Conservation (phyloP, 192 early-diverging fungal genomes). For the Lobulomyces angularis region DNA sequence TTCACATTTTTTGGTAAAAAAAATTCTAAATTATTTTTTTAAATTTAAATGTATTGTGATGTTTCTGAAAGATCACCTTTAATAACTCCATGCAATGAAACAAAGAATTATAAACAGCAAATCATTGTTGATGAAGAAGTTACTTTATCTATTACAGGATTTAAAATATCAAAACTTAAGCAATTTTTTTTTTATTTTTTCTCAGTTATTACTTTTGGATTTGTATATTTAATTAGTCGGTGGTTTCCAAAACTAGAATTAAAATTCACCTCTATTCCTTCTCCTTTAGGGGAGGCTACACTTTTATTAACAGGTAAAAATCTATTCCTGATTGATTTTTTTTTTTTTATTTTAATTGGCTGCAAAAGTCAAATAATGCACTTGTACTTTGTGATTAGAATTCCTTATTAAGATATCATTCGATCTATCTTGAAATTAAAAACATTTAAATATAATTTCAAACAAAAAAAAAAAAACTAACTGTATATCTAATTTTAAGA, state of each 20-base stretch:
- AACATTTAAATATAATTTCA: constrained; percentile 13
- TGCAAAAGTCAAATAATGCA: background rate
- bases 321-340: background rate
- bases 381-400: background rate
- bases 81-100: too few species aligned
- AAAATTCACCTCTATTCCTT: constrained; percentile 46
- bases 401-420: constrained; percentile 35
- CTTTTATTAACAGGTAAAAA: constrained; percentile 37
- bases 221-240: constrained; percentile 62
- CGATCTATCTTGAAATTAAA: constrained; percentile 20
- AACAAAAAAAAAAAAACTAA: too few species aligned
- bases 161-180: constrained; percentile 31
- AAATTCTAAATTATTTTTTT: too few species aligned
- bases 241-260: constrained; percentile 77
- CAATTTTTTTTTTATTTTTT: constrained; percentile 51
- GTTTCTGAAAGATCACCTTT: too few species aligned
- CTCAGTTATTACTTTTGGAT: constrained; percentile 55
- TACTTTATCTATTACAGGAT: constrained; percentile 46
- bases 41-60: too few species aligned
- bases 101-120: constrained; percentile 23
- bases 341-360: background rate
- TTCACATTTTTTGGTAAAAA: too few species aligned
- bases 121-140: constrained; percentile 35
- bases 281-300: constrained; percentile 61
- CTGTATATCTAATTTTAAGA: too few species aligned